Evolutionary conservation across 2,329 filamentous ascomycete species (phyloP), one percentile per base, ranked within the genome.

Genomic region (Mycocentrospora acerina): DNA sequence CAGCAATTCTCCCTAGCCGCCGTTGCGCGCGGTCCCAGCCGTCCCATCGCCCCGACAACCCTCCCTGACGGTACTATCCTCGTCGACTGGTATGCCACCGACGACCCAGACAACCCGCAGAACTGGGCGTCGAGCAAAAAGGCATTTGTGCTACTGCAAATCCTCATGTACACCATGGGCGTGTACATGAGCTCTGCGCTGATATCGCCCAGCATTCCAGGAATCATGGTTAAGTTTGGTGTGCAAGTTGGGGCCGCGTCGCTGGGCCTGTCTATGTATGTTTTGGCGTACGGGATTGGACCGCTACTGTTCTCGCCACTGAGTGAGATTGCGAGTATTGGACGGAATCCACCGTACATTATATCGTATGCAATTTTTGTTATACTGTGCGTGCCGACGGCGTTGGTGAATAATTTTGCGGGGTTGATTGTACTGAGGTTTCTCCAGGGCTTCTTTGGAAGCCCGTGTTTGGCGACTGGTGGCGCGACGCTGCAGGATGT

Each of bases 341-440:
- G 85, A 2, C 74, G 85, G 6, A 87, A 83, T 52, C 79, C 80
- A 0, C 77, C 84, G 5, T 88, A 88, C 62, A 77, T 85, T 24
- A 60, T 78, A 48, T 83, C 83, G 8, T 83, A 88, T 69, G 77
- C 78, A 41, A 69, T 88, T 18, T 88, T 87, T 59, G 79, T 85
- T 32, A 75, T 87, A 44, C 64, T 88, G 9, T 80, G 77, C 5
- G 75, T 88, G 12, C 83, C 83, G 0, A 79, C 82, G 0, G 80
- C 82, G 0, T 61, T 87, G 0, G 80, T 80, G 3, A 65, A 77
- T 29, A 85, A 82, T 67, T 85, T 82, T 35, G 68, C 78, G 0
- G 81, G 81, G 0, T 71, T 88, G 8, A 73, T 86, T 52, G 79
- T 84, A 10, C 63, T 74, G 17, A 61, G 67, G 17, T 70, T 69